Evolutionary conservation across 345 rosid genomes (phyloP).

Genomic region (Salix arbutifolia): DNA sequence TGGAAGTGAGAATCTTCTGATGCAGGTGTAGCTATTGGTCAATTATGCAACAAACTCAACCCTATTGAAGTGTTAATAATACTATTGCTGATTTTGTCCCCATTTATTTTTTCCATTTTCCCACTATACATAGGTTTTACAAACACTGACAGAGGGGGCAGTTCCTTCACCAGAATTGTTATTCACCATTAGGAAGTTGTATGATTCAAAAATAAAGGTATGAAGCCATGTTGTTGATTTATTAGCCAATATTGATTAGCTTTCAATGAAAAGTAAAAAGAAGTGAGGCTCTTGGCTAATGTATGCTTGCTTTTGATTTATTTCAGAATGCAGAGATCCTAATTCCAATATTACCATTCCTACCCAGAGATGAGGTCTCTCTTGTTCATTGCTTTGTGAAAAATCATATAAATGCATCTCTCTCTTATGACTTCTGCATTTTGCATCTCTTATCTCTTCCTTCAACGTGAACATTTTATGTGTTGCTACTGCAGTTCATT

Average conservation of each 20-base stretch:
- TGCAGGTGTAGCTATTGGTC: constrained; percentile 56
- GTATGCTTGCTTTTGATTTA: constrained; percentile 26
- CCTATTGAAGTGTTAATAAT: neutral
- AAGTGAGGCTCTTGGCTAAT: constrained; percentile 22
- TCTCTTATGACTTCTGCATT: neutral
- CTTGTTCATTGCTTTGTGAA: neutral
- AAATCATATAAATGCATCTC: neutral
- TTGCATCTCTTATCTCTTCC: neutral
- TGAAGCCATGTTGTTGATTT: constrained; percentile 6
- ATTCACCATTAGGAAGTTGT: constrained; percentile 66
- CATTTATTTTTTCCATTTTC: constrained; percentile 7
- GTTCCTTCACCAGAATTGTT: constrained; percentile 77
- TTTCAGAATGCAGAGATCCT: constrained; percentile 84
- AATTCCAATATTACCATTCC: constrained; percentile 76
- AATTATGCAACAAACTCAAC: constrained; percentile 7
- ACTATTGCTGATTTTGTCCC: constrained; percentile 12
- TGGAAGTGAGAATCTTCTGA: constrained; percentile 82
- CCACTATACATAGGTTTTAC: constrained; percentile 61
- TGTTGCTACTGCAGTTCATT: neutral
- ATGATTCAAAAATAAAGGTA: constrained; percentile 91
- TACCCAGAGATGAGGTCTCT: constrained; percentile 80
- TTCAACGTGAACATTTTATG: neutral
- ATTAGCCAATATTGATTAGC: neutral
- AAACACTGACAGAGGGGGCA: constrained; percentile 71
- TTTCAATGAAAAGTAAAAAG: constrained; percentile 5